phyloP scores from a whole-genome alignment of 2,329 filamentous ascomycete genomes.

The Venturia asperata region DNA sequence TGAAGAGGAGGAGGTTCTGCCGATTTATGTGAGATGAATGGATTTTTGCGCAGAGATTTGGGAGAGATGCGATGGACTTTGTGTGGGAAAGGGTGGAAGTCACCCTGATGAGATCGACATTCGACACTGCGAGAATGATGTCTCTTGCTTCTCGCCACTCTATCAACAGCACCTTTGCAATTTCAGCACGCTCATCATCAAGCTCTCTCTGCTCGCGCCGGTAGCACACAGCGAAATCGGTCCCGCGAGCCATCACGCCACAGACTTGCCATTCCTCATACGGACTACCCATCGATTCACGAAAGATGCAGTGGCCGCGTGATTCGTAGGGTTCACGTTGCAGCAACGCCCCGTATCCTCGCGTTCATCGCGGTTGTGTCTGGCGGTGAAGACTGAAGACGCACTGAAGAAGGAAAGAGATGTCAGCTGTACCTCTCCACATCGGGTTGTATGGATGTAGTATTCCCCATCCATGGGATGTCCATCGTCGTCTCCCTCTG shows the following conservation, averaged over 20 bases:
- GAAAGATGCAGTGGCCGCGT: constrained; percentile 14
- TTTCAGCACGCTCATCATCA: constrained; percentile 12
- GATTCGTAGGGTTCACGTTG: constrained; percentile 6
- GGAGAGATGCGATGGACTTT: no score
- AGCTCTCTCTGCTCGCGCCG: constrained; percentile 10
- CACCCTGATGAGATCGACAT: not conserved
- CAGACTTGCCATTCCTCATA: constrained; percentile 14
- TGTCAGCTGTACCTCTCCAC: not conserved
- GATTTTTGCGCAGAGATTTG: not conserved
- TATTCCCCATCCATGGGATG: not conserved
- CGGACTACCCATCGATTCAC: not conserved
- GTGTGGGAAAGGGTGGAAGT: no score
- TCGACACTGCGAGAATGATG: not conserved
- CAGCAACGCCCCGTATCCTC: constrained; percentile 7
- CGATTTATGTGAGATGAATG: constrained; percentile 17
- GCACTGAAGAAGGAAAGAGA: not conserved
- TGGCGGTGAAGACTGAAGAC: not conserved
- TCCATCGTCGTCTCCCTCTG: not conserved
- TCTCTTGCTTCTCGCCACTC: not conserved
- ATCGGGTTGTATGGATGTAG: no score
- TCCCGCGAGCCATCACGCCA: constrained; percentile 4
- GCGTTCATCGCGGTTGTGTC: not conserved
- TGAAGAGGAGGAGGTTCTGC: constrained; percentile 8
- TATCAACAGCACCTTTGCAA: not conserved
- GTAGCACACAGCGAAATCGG: constrained; percentile 15